Percentiles rank a stretch among this genome's conserved stretches.
Evolutionary conservation across 768 basidiomycete genomes (phyloP).

Genomic region (Kwoniella botswanensis): DNA sequence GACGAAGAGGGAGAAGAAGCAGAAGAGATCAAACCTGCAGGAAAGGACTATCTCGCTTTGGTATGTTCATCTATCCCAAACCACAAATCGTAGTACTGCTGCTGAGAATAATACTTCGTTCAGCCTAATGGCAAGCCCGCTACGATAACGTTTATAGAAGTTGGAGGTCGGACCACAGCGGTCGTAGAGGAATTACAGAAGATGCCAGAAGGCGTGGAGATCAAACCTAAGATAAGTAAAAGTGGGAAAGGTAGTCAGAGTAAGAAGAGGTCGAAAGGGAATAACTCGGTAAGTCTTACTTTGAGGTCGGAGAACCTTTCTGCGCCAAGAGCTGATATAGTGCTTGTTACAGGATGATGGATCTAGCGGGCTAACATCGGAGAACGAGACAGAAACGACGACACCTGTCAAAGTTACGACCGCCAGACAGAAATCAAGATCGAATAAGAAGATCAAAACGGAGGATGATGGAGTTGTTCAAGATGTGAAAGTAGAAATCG

Average conservation of each 20-base stretch:
- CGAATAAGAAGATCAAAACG: neutral
- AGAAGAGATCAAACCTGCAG: constrained; percentile 41
- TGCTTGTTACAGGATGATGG: constrained; percentile 3
- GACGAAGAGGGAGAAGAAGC: constrained; percentile 34
- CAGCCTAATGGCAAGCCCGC: constrained; percentile 74
- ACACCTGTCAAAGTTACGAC: constrained; percentile 31
- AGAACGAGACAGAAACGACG: neutral
- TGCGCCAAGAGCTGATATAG: neutral
- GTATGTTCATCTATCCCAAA: constrained; percentile 25
- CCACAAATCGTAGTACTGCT: neutral
- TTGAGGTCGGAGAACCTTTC: neutral
- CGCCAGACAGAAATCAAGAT: constrained; percentile 34
- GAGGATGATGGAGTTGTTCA: neutral
- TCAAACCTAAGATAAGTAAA: constrained; percentile 50
- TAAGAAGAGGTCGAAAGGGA: constrained; percentile 26
- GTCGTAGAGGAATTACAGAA: constrained; percentile 70
- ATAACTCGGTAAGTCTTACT: constrained; percentile 9
- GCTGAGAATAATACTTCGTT: neutral
- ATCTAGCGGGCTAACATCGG: neutral
- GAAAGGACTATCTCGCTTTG: constrained; percentile 40
- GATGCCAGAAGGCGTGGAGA: constrained; percentile 55
- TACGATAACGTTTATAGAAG: constrained; percentile 74
- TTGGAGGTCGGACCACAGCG: constrained; percentile 78
- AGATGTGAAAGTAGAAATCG: constrained; percentile 7
- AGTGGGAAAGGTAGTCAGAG: constrained; percentile 40